Evolutionary conservation across 768 basidiomycete genomes (phyloP), one percentile per base, ranked within the genome.

Genomic region (Lactarius sanguifluus): DNA sequence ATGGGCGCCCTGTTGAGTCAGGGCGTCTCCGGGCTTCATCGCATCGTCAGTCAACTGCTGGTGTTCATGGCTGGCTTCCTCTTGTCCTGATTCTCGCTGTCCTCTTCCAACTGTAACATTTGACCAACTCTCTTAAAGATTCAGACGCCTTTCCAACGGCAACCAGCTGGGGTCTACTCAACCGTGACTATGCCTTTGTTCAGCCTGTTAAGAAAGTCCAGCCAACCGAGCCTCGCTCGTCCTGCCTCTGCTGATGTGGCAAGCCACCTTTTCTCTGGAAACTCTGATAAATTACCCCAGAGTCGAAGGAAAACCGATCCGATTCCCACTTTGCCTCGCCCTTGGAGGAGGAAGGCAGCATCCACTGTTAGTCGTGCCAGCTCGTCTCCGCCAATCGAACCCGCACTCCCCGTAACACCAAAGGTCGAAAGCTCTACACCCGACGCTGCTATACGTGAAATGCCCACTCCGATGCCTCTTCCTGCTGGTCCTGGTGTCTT

Each of bases 131-230:
- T 25, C 13, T 28, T 52, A 10, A 25, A 52, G 23, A 52, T 25
- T 0, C 47, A 13, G 36, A 38, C 36, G 4, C n/a, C n/a, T 50
- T 50, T 6, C 23, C n/a, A 25, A 50, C 5, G 5, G n/a, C 45
- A 23, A 5, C 47, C 10, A 23, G 23, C n/a, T n/a, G 2, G 12
- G n/a, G 2, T 15, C 47, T 50, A 23, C 47, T 25, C n/a, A 47
- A 50, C 36, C 3, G 36, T 40, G 12, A 13, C 38, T 28, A 67
- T 67, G 61, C 20, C 40, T 28, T 36, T 63, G 25, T 25, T 50
- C 13, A 57, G 30, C 36, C 25, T 45, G 20, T 63, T 62, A 36
- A 62, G 40, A 15, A 67, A 52, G 52, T 25, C 23, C 30, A 62
- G 47, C 57, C 57, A 59, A 4, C 50, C 61, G 3, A 41, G 1